phyloP scores from a whole-genome alignment of 345 rosid species.

The Punica granatum region DNA sequence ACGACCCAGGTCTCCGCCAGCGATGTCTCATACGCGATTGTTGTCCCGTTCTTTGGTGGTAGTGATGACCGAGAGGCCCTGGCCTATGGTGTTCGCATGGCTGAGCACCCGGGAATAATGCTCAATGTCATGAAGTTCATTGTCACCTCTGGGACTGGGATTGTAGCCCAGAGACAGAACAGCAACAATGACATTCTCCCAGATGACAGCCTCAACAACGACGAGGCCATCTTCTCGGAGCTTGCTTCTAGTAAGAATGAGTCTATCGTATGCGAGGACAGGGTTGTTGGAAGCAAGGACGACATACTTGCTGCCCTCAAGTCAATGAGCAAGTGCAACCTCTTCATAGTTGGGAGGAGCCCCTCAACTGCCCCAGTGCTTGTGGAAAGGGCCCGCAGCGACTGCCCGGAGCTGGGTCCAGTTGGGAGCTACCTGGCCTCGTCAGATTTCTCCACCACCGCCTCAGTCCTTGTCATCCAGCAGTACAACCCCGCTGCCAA shows the following conservation, averaged over 20 bases:
- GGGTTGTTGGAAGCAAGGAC: slow-evolving; percentile 1
- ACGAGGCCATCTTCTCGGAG: slow-evolving; percentile 6
- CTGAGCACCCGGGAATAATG: slow-evolving; percentile 9
- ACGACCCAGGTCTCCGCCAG: not conserved
- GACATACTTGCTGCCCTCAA: slow-evolving; percentile 7
- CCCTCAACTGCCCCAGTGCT: slow-evolving; percentile 2
- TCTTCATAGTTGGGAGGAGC: slow-evolving; percentile 20
- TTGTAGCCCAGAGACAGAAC: not conserved
- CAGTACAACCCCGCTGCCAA: slow-evolving; percentile 10
- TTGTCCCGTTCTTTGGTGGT: slow-evolving; percentile 28
- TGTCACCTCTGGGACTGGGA: not conserved
- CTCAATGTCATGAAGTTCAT: slow-evolving; percentile 14
- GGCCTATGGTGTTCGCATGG: slow-evolving; percentile 18
- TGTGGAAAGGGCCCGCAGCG: slow-evolving; percentile 12
- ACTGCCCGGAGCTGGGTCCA: slow-evolving; percentile 23
- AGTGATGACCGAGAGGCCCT: slow-evolving; percentile 34
- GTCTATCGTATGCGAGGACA: not conserved
- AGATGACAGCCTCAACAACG: not conserved
- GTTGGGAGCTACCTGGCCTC: slow-evolving; percentile 24
- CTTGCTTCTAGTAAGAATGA: slow-evolving; percentile 9
- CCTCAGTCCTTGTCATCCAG: slow-evolving; percentile 26
- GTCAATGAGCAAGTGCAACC: slow-evolving; percentile 9
- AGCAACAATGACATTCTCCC: not conserved
- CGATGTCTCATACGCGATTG: slow-evolving; percentile 2
- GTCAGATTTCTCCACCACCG: slow-evolving; percentile 11